phyloP scores from a whole-genome alignment of 495 filamentous ascomycete genomes.

The Daldinia loculata region DNA sequence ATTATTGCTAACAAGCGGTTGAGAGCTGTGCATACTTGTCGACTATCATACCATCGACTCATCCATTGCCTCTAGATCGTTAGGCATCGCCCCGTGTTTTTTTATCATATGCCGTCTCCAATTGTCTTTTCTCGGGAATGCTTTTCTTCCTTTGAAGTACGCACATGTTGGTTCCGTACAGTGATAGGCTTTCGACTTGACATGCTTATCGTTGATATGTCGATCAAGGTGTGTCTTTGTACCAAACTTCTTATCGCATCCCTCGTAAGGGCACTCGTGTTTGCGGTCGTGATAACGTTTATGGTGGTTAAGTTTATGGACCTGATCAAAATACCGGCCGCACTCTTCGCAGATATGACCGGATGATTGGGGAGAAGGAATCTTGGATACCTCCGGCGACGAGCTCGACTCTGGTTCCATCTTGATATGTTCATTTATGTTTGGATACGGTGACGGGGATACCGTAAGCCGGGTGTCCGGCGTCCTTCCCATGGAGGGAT shows the following conservation, averaged over 20 bases:
- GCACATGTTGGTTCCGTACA: conserved; percentile 56
- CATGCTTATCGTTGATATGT: conserved; percentile 61
- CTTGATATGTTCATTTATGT: conserved; percentile 31
- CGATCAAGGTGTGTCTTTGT: conserved; percentile 63
- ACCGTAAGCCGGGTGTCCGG: conserved; percentile 53
- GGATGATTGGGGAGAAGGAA: conserved; percentile 41
- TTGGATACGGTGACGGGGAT: conserved; percentile 50
- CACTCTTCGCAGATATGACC: conserved; percentile 53
- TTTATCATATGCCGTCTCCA: conserved; percentile 62
- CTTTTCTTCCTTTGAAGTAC: conserved; percentile 59
- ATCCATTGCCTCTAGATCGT: conserved; percentile 43
- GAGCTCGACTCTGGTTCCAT: conserved; percentile 38
- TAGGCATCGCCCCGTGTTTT: conserved; percentile 50
- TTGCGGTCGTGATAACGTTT: conserved; percentile 59
- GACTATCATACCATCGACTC: conserved; percentile 32
- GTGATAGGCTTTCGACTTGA: conserved; percentile 58
- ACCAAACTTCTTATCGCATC: conserved; percentile 57
- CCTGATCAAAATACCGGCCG: conserved; percentile 54
- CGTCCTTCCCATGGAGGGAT: conserved; percentile 53
- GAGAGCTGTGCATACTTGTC: background rate
- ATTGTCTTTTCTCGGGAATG: conserved; percentile 62
- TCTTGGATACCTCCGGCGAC: conserved; percentile 41
- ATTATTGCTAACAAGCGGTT: background rate
- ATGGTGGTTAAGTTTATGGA: conserved; percentile 62
- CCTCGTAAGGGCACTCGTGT: conserved; percentile 53